phyloP scores from a whole-genome alignment of 805 yeast genomes.

The Blastobotrys attinorum region DNA sequence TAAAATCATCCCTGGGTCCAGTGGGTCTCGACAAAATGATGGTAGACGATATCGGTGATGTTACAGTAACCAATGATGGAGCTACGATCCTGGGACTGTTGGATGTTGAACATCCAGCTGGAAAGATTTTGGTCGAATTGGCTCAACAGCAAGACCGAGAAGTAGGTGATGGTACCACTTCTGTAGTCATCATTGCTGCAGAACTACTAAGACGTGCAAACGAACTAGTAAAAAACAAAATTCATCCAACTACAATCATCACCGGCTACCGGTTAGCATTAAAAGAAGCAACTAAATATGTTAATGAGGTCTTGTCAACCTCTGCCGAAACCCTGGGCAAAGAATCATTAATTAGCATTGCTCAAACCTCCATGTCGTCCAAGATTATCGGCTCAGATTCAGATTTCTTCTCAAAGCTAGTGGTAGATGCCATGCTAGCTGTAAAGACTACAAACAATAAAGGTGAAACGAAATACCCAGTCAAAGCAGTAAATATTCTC shows the following conservation, averaged over 20 bases:
- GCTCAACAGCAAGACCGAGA: conserved; percentile 99
- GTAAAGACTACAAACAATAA: conserved; percentile 84
- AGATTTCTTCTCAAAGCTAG: conserved; percentile 82
- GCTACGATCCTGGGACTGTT: conserved; percentile 86
- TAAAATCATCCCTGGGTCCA: conserved; percentile 92
- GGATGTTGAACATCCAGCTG: conserved; percentile 99
- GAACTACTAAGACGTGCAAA: conserved; percentile 89
- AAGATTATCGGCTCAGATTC: conserved; percentile 93
- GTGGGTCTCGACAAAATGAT: conserved; percentile 98
- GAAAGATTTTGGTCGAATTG: conserved; percentile 89
- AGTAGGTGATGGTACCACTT: conserved; percentile 97
- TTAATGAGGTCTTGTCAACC: conserved; percentile 74
- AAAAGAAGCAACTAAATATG: conserved; percentile 81
- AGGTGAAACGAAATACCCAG: conserved; percentile 89
- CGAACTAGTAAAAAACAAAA: conserved; percentile 84
- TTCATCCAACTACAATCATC: conserved; percentile 97
- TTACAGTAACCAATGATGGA: conserved; percentile 97
- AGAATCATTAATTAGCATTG: conserved; percentile 81
- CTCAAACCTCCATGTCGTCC: conserved; percentile 94
- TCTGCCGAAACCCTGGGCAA: conserved; percentile 73
- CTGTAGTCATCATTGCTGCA: conserved; percentile 92
- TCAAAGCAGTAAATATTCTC: conserved; percentile 90
- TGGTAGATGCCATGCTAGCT: conserved; percentile 90
- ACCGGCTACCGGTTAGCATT: conserved; percentile 93
- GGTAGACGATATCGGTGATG: conserved; percentile 98